phyloP scores from a whole-genome alignment of 2,329 filamentous ascomycete genomes.

The Fonsecaea monophora region DNA sequence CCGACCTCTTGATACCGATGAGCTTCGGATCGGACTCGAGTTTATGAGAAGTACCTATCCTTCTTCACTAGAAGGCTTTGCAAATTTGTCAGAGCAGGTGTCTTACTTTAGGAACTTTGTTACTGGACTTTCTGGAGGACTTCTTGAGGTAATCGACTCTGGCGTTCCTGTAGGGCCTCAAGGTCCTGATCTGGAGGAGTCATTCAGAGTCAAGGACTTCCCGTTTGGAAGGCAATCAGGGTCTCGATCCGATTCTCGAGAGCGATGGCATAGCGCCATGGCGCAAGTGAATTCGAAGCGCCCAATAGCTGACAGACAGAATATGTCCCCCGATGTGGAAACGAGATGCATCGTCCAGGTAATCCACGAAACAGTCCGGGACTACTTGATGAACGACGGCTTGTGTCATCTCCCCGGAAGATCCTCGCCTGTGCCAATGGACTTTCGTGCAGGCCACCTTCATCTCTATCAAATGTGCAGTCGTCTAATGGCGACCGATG shows the following conservation, averaged over 20 bases:
- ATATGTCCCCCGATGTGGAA: neutral
- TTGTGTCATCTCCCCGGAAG: neutral
- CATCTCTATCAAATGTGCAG: neutral
- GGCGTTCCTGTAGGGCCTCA: neutral
- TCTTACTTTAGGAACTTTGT: neutral
- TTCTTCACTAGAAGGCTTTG: neutral
- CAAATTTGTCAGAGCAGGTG: conserved; percentile 14
- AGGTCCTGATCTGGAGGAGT: neutral
- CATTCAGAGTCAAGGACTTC: neutral
- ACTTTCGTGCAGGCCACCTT: neutral
- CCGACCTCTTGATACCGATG: neutral
- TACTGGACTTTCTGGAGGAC: conserved; percentile 8
- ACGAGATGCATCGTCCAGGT: neutral
- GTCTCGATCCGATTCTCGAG: neutral
- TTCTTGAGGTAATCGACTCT: conserved; percentile 7
- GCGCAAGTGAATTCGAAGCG: neutral
- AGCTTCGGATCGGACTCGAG: neutral
- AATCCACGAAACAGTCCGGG: neutral
- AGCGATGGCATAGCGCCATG: neutral
- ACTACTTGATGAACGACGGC: neutral
- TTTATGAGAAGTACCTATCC: neutral
- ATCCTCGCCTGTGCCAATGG: neutral
- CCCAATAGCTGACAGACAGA: neutral
- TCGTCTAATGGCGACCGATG: neutral
- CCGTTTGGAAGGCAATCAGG: no score